These are phyloP conservation scores for Cenococcum geophilum DNA, from an alignment of 495 filamentous ascomycete species.

Conservation along the genomic window DNA sequence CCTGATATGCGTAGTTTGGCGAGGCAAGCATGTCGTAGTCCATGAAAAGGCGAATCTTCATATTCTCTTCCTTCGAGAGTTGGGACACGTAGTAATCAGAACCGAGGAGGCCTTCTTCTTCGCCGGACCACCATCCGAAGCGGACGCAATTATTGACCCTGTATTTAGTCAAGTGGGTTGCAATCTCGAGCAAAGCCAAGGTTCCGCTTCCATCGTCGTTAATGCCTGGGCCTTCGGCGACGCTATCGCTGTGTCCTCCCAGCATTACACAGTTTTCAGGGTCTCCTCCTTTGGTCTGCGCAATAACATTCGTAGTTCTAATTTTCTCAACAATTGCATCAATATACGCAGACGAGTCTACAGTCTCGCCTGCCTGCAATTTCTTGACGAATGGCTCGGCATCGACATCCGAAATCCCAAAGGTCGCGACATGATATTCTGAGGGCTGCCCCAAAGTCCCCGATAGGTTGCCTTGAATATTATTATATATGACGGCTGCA, in stretches of 20 bases:
- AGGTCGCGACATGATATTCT: conserved; percentile 46
- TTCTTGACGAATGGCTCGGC: conserved; percentile 48
- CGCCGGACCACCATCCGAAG: conserved; percentile 65
- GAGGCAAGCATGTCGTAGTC: conserved; percentile 76
- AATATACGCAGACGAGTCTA: conserved; percentile 35
- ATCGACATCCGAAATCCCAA: conserved; percentile 46
- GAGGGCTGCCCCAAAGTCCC: conserved; percentile 43
- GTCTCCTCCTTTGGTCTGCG: conserved; percentile 60
- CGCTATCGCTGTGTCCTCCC: conserved; percentile 65
- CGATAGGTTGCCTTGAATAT: conserved; percentile 43
- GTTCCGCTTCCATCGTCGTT: conserved; percentile 65
- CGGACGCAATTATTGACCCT: conserved; percentile 58
- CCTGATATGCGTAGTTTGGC: conserved; percentile 63
- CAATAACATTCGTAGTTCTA: conserved; percentile 55
- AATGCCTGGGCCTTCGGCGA: conserved; percentile 57
- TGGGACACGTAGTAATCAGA: conserved; percentile 53
- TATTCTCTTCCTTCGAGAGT: conserved; percentile 45
- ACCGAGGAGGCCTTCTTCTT: conserved; percentile 63
- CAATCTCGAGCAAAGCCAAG: conserved; percentile 58
- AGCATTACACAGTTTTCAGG: conserved; percentile 58
- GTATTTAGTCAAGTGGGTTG: conserved; percentile 54
- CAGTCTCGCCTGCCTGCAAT: conserved; percentile 44
- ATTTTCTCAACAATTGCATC: conserved; percentile 35
- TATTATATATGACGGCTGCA: conserved; percentile 61
- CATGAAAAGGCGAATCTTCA: conserved; percentile 60